Conservation (phyloP, 2,329 filamentous ascomycete species). For the Ceratocystiopsis brevicomis region DNA sequence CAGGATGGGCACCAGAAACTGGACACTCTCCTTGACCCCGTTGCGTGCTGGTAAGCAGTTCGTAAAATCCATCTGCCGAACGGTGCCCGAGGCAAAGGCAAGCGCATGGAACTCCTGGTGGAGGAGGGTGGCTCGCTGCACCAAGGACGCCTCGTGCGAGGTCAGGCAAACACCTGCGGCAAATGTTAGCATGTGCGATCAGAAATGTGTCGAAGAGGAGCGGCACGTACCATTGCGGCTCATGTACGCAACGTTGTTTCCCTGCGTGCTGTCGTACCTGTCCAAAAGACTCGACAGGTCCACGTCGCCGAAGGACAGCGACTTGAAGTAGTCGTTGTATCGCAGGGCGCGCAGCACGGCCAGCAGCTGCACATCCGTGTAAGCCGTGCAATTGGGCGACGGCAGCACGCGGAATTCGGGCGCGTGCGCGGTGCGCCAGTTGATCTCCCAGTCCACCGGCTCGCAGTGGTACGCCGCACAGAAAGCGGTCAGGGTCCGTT, state of each 20-base stretch:
- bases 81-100: conserved; percentile 34
- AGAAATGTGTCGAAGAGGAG: neutral
- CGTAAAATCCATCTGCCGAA: conserved; percentile 33
- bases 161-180: conserved; percentile 25
- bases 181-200: conserved; percentile 8
- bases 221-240: conserved; percentile 29
- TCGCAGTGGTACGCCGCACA: conserved; percentile 31
- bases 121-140: conserved; percentile 30
- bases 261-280: conserved; percentile 24
- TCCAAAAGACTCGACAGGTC: conserved; percentile 26
- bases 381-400: conserved; percentile 18
- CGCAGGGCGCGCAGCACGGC: conserved; percentile 36
- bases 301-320: conserved; percentile 34
- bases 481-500: conserved; percentile 35
- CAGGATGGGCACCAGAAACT: conserved; percentile 23
- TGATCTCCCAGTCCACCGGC: conserved; percentile 32
- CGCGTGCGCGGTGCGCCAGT: conserved; percentile 26
- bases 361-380: conserved; percentile 33
- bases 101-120: conserved; percentile 38
- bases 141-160: conserved; percentile 27
- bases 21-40: conserved; percentile 7
- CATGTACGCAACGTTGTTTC: conserved; percentile 29
- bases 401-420: conserved; percentile 36
- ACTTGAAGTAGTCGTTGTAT: conserved; percentile 41
- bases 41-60: conserved; percentile 16